A percentile compares a stretch with the other conserved stretches of the same genome.
Evolutionary conservation across 108 stramenopile genomes (phyloP).

Genomic region (Nannochloropsis salina): DNA sequence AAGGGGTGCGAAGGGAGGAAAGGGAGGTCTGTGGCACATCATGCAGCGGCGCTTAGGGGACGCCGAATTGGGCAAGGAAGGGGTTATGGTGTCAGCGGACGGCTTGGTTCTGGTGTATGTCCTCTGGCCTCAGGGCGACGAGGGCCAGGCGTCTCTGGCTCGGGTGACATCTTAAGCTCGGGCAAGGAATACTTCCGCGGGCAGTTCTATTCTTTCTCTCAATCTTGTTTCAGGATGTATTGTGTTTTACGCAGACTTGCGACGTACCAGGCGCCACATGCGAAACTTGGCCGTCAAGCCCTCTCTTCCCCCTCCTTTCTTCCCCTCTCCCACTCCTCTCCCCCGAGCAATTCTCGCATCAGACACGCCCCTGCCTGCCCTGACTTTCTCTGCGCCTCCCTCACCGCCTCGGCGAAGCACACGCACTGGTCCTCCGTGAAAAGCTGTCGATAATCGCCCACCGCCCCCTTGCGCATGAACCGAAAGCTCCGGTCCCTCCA

Average conservation of each 20-base stretch:
- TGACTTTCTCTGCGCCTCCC: not conserved
- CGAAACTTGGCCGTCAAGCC: not conserved
- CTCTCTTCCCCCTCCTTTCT: not conserved
- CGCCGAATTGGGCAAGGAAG: not conserved
- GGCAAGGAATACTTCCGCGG: too few relatives aligned
- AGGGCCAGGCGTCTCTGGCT: not conserved
- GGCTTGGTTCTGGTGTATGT: not conserved
- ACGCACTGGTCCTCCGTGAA: not conserved
- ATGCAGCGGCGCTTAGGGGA: not conserved
- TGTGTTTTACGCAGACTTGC: not conserved
- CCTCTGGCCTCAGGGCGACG: constrained; percentile 12
- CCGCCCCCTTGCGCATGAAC: not conserved
- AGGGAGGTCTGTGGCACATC: not conserved
- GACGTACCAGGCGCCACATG: not conserved
- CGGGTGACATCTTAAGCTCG: not conserved
- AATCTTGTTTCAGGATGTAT: not conserved
- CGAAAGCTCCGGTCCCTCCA: not conserved
- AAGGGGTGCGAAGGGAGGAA: too few relatives aligned
- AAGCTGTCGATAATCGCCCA: not conserved
- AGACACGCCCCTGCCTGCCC: not conserved
- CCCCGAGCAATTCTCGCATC: not conserved
- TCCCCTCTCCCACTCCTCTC: not conserved
- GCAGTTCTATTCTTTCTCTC: not conserved
- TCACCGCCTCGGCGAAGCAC: not conserved
- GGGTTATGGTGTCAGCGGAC: too few relatives aligned